phyloP scores from a whole-genome alignment of 116 monocot species.

The Zostera marina region DNA sequence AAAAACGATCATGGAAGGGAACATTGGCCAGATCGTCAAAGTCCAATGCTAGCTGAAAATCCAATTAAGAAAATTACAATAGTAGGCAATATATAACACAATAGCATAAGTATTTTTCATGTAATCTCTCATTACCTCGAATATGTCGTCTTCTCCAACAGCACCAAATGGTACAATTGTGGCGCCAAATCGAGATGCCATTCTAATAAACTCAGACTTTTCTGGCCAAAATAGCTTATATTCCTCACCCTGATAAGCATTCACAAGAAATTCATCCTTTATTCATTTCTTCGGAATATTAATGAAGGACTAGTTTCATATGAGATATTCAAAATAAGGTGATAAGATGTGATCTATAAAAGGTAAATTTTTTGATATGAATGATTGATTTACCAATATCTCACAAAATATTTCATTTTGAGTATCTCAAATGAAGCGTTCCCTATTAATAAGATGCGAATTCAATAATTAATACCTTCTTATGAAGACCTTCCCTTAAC shows the following conservation, averaged over 20 bases:
- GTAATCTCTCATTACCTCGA: constrained; percentile 11
- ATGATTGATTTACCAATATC: no score
- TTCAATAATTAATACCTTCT: constrained; percentile 13
- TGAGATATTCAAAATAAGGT: background rate
- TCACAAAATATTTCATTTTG: no score
- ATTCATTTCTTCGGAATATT: background rate
- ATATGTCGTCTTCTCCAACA: constrained; percentile 33
- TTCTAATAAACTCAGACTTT: constrained; percentile 20
- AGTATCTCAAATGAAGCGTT: no score
- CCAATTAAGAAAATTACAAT: background rate
- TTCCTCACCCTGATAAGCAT: constrained; percentile 16
- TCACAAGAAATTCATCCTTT: background rate
- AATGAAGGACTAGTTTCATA: background rate
- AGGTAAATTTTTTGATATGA: no score
- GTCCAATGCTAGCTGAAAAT: constrained; percentile 18
- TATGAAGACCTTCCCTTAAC: constrained; percentile 26
- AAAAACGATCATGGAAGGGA: constrained; percentile 8
- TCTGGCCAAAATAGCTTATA: constrained; percentile 26
- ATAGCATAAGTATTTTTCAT: background rate
- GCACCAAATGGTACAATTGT: constrained; percentile 32
- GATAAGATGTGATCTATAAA: background rate
- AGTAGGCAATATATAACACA: background rate
- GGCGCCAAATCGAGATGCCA: constrained; percentile 24
- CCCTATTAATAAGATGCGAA: background rate
- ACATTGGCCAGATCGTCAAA: constrained; percentile 17